Percentiles rank a stretch among this genome's conserved stretches.
These are phyloP conservation scores for Diversispora epigaea DNA, from an alignment of 192 early-diverging fungal genomes.

Conservation along the genomic window DNA sequence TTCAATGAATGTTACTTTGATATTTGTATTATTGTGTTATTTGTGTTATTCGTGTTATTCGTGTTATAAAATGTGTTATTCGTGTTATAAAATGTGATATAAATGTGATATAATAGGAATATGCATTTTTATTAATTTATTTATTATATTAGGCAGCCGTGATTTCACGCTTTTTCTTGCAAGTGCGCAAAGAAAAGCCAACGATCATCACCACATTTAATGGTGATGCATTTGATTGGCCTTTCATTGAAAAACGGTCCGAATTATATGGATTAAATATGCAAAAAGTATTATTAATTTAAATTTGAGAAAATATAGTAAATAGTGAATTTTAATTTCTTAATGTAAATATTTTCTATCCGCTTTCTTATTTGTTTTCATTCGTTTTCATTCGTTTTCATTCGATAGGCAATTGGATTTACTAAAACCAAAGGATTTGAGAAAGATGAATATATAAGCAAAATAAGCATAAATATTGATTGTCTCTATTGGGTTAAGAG, in stretches of 20 bases:
- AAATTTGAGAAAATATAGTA: no score
- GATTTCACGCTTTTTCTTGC: conserved; percentile 79
- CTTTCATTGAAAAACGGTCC: conserved; percentile 88
- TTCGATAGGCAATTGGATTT: conserved; percentile 82
- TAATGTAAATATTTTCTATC: no score
- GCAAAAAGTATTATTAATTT: conserved; percentile 52
- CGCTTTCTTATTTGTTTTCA: neutral
- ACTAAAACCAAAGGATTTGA: conserved; percentile 51
- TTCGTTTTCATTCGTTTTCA: neutral
- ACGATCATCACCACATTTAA: conserved; percentile 95
- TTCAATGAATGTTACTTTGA: neutral
- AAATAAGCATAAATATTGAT: conserved; percentile 91
- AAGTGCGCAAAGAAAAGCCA: conserved; percentile 79
- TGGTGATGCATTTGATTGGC: conserved; percentile 99
- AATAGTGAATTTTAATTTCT: no score
- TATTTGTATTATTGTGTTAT: no score
- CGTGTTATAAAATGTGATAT: no score
- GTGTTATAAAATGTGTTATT: no score
- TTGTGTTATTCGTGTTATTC: no score
- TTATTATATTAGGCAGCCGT: neutral
- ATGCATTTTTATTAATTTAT: neutral
- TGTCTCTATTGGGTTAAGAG: conserved; percentile 98
- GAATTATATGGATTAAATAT: conserved; percentile 81
- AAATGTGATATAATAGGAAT: no score
- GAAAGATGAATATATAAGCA: conserved; percentile 83